Base-by-base conservation (phyloP, 192 early-diverging fungal species). In the Kappamyces sp. region DNA sequence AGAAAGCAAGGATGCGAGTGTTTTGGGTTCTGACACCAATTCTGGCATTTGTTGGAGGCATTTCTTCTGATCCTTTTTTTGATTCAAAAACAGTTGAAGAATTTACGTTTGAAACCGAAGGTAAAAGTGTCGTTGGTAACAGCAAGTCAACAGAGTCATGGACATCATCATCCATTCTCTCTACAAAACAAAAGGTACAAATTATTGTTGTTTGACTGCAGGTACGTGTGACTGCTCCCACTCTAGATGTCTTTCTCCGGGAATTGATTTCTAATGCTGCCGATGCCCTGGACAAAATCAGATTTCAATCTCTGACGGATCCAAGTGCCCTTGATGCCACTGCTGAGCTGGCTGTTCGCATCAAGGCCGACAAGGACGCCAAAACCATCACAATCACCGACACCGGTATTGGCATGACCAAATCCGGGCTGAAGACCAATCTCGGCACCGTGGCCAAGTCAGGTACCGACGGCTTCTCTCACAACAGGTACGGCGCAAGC, bases 211-310 rank as follows among this genome's bases (percentile, higher is more conserved):
- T n/a, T 35, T 57, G 29, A 1, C 31, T 12, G 34, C 34, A 15
- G 30, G 29, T 70, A n/a, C 1, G 8, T 32, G 4, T 29, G 15
- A 0, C 14, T 62, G 31, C 43, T 63, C 47, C 8, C 54, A 37
- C 36, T 50, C 80, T 82, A 70, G 94, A 99, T 61, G 92, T 99
- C 50, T 99, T 99, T 67, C 79, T 99, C 66, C 80, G 96, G 32
- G 96, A 99, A 74, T 78, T 99, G 15, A 91, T 97, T 40, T 95
- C 91, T 29, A 96, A 96, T 64, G 88, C 90, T 1, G 93, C 94
- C 4, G 94, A 97, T 76, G 96, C 96, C 3, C 70, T 99, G 33
- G 94, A 98, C 75, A 98, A 93, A 73, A 85, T 91, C 53, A 77
- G 91, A 6, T 91, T 93, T 67, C 54, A 78, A 48, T 68, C 84